Evolutionary conservation across 2,329 filamentous ascomycete genomes (phyloP).

Genomic region (Chaetomium globosum): DNA sequence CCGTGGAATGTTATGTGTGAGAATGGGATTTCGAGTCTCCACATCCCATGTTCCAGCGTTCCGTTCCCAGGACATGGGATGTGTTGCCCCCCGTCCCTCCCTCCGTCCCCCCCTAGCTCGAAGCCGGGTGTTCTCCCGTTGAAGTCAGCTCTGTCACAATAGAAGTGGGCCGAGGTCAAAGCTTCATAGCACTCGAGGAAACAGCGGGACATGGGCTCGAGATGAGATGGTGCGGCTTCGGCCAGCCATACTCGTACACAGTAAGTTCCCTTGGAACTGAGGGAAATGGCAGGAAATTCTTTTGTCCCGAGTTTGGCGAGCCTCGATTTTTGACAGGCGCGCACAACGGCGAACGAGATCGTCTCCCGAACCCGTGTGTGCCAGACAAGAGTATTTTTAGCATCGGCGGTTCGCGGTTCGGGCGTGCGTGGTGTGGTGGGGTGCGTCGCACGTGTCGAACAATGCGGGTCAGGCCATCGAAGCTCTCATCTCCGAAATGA

Average conservation of each 20-base stretch:
- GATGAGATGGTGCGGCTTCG: not conserved
- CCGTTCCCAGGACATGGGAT: constrained; percentile 1
- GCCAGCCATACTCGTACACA: too few species aligned
- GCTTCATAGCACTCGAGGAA: not conserved
- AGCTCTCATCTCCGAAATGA: constrained; percentile 32
- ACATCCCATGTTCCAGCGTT: constrained; percentile 13
- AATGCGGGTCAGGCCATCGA: constrained; percentile 26
- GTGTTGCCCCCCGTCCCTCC: not conserved
- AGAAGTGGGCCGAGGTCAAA: constrained; percentile 2
- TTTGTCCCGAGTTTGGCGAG: not conserved
- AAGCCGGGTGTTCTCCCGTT: not conserved
- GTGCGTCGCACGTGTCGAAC: constrained; percentile 27
- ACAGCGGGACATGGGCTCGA: not conserved
- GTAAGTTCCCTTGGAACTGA: not conserved
- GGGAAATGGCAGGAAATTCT: not conserved
- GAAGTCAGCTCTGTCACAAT: not conserved
- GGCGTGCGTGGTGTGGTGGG: constrained; percentile 12
- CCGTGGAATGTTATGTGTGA: not conserved
- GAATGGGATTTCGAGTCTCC: not conserved
- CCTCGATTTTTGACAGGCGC: not conserved
- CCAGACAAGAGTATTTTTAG: constrained; percentile 26
- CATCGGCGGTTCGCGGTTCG: constrained; percentile 19
- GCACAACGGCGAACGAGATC: constrained; percentile 5
- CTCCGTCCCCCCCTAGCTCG: not conserved
- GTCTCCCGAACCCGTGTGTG: not conserved